Evolutionary conservation across 1,139 yeast species (phyloP), one percentile per base, ranked within the genome.

Genomic region (Spathaspora jeffriesii): DNA sequence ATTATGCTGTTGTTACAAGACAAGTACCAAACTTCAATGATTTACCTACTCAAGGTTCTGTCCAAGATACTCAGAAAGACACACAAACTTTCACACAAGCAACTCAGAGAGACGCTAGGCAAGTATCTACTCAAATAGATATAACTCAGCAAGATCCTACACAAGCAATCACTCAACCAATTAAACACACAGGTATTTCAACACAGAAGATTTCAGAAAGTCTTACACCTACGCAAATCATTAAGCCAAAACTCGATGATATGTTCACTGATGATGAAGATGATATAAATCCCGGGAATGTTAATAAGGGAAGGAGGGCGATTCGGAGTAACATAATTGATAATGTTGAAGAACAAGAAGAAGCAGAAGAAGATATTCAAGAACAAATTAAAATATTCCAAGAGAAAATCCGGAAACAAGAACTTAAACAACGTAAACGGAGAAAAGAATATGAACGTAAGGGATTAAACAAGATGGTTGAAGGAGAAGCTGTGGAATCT

Each of bases 401-500:
- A 51, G 67, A 66, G 23, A 70, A 68, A 51, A 71, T 73, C 34
- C 65, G 75, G 47, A 62, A 64, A 42, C 67, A 67, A 52, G 77
- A 74, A 52, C 63, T 69, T 58, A 70, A 60, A 52, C 59, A 67
- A 13, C 65, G 73, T 32, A 66, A 65, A 51, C 67, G 64, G 48
- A 70, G 82, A 53, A 71, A 67, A 54, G 84, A 78, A 54, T 66
- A 79, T 67, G 83, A 74, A 54, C 66, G 74, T 39, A 73, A 70
- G 50, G 85, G 85, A 0, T 62, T 81, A 28, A 71, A 72, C 48
- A 69, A 71, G n/a, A 70, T 84, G 18, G 71, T 87, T 51, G 92
- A 88, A 52, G 88, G 86, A 40, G 97, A 92, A 70, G 99, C 99
- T 41, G 95, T 84, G 55, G 98, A 93, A 70, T 89, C 97, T 38